Evolutionary conservation across 164 flowering plant species (phyloP), one percentile per base, ranked within the genome.

Genomic region (Aristolochia fimbriata): DNA sequence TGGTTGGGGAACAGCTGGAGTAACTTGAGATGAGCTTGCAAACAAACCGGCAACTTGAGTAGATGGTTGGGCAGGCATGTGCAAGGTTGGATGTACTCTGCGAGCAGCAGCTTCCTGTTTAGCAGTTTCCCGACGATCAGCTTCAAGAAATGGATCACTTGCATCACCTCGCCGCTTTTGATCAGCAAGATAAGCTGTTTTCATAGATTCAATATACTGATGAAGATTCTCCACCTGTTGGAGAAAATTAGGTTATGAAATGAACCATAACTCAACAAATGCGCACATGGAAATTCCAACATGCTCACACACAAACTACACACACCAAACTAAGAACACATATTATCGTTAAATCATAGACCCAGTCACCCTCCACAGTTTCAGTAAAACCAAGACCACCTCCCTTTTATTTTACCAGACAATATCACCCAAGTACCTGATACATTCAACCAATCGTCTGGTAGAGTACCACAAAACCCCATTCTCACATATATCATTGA

Each of bases 131-230:
- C 99, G 76, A 25, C 93, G 69, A 73, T 94, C 97, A 53, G 97
- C 99, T 76, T 88, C 99, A 50, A 94, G 88, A 78, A 94, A 94
- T 11, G 99, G 99, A 75, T 94, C 83, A 61, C 77, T 81, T 17
- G 62, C 85, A 63, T 87, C 91, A 13, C 99, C 97, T 41, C 83
- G 73, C 14, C 81, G 93, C 15, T 95, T 92, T 67, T 91, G 97
- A 55, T 91, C 95, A 65, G 82, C 85, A 65, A 94, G 91, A 72
- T 94, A 94, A 30, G 96, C 93, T n/a, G 79, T 62, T 78, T 78
- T 88, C 97, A 91, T 88, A 13, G 99, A 91, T 75, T 85, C 97
- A 65, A 88, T 83, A 69, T 80, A 81, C 68, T 94, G 96, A 70
- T 91, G 99, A 76, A 88, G 91, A 70, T 83, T 80, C 71, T 94